These are phyloP conservation scores for Eruca vesicaria DNA, from an alignment of 441 rosid species.

Conservation along the genomic window DNA sequence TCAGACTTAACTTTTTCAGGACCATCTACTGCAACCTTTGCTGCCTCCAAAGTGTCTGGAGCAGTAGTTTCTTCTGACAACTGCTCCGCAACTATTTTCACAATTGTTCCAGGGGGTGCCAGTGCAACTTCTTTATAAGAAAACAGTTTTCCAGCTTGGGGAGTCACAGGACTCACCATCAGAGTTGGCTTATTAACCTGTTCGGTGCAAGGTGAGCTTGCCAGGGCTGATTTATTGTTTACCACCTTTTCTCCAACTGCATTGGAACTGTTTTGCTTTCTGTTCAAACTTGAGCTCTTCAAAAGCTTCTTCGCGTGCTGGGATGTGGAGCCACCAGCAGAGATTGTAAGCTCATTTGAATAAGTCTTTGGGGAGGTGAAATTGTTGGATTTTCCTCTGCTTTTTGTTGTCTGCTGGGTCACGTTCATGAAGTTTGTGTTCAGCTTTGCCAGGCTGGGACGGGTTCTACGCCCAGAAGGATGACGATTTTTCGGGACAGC, in stretches of 20 bases:
- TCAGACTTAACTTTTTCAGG: slow-evolving; percentile 36
- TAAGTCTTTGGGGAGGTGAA: slow-evolving; percentile 62
- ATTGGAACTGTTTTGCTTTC: slow-evolving; percentile 46
- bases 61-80: slow-evolving; percentile 51
- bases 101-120: slow-evolving; percentile 97
- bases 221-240: slow-evolving; percentile 52
- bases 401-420: slow-evolving; percentile 70
- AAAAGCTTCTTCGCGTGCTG: slow-evolving; percentile 57
- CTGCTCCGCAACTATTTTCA: slow-evolving; percentile 82
- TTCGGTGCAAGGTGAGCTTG: slow-evolving; percentile 54
- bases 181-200: slow-evolving; percentile 56
- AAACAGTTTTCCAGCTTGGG: slow-evolving; percentile 85
- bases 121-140: slow-evolving; percentile 99
- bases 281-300: slow-evolving; percentile 82
- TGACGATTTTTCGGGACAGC: slow-evolving; percentile 79
- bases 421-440: slow-evolving; percentile 84
- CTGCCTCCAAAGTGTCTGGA: slow-evolving; percentile 29
- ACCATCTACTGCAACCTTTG: slow-evolving; percentile 30
- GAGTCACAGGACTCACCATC: slow-evolving; percentile 51
- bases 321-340: slow-evolving; percentile 44
- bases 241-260: slow-evolving; percentile 51
- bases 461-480: slow-evolving; percentile 69
- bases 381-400: slow-evolving; percentile 62
- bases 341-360: slow-evolving; percentile 50
- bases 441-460: slow-evolving; percentile 86